Base-by-base conservation (phyloP, 495 filamentous ascomycete genomes). In the Pseudevernia furfuracea region DNA sequence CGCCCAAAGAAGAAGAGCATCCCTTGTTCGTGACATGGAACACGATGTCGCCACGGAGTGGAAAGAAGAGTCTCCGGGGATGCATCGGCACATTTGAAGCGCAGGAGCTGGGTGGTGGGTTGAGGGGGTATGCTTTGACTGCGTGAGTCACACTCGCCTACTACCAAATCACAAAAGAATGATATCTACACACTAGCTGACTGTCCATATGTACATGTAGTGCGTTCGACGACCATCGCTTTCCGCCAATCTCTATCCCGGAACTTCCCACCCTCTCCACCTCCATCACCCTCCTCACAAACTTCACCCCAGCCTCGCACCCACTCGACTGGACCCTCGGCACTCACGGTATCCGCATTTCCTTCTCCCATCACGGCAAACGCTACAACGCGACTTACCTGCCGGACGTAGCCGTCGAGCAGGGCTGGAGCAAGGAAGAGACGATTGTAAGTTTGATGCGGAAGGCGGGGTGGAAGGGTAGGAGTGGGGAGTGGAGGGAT, bases 1-100 rank as follows among this genome's bases (percentile, higher is more conserved):
- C 64, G 58, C 62, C 60, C 52, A 70, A 64, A 41, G 58, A 69
- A 61, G 70, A 72, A 69, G 65, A 75, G 48, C 72, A 78, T 64
- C 94, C 94, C 8, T 80, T 98, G 19, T 98, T 98, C 73, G 89
- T 98, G 19, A 97, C 94, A 0, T 98, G 95, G 94, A 96, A 96
- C 74, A 89, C 83, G 1, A 60, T 89, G 36, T 84, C 83, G 6
- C 64, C 73, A 0, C 78, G 79, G 32, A 81, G 81, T 63, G 84
- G 82, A 21, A 73, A 81, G 62, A 87, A 85, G 68, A 84, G 81
- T 41, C 81, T 98, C 21, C 89, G 94, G 56, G 94, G 94, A 38
- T 98, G 94, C 80, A 98, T 98, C 70, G 94, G 94, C 67, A 98
- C 94, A 1, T 97, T 97, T 71, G 91, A 94, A 64, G 72, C 85